Conservation (phyloP, 495 filamentous ascomycete genomes). For the Cercophora scortea region DNA sequence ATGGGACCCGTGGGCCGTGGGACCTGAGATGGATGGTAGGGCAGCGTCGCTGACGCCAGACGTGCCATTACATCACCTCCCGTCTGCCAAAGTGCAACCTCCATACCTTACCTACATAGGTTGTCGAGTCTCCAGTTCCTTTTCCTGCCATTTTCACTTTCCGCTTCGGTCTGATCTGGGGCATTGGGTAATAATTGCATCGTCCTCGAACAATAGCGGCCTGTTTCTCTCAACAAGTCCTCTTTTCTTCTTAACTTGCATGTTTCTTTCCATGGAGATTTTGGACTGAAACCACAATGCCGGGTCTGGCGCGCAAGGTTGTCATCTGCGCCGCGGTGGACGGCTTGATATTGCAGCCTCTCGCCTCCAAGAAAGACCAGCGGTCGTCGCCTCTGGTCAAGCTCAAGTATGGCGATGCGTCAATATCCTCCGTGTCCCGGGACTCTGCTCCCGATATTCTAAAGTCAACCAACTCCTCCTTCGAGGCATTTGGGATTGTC, state of each 20-base stretch:
- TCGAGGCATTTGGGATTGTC: slow-evolving; percentile 80
- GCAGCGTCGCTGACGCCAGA: background rate
- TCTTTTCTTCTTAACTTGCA: background rate
- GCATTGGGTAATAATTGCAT: no score
- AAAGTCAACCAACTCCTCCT: slow-evolving; percentile 27
- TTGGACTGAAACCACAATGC: slow-evolving; percentile 41
- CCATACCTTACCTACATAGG: no score
- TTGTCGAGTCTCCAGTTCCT: background rate
- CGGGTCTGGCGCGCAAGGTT: slow-evolving; percentile 68
- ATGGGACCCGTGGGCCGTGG: no score
- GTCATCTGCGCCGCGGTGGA: slow-evolving; percentile 77
- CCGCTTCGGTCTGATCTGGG: background rate
- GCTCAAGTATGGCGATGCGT: slow-evolving; percentile 68
- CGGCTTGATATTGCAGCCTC: slow-evolving; percentile 75
- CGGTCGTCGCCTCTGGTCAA: slow-evolving; percentile 44
- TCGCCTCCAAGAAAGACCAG: slow-evolving; percentile 40
- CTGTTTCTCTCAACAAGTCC: background rate
- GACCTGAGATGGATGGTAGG: no score
- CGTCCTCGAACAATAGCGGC: background rate
- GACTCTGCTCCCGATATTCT: slow-evolving; percentile 26
- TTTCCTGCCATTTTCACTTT: background rate
- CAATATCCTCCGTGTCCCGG: slow-evolving; percentile 28
- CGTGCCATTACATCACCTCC: background rate
- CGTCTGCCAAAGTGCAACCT: no score
- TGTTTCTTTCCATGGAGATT: background rate